Base-by-base conservation (phyloP, 2,329 filamentous ascomycete species). In the Claviceps arundinis region DNA sequence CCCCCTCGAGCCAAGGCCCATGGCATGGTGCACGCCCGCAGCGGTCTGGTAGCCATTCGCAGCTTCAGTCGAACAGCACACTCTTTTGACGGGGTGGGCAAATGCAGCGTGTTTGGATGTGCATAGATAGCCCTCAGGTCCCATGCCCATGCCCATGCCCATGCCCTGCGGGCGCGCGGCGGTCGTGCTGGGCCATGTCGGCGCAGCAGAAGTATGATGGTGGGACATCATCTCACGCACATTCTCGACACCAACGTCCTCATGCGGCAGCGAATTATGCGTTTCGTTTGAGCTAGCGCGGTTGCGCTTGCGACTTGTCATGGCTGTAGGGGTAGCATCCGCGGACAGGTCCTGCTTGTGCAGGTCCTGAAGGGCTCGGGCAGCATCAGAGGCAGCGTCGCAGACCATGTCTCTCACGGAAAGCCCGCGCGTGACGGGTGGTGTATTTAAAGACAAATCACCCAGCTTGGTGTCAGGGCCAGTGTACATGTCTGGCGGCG, bases 21-120 rank as follows among this genome's bases (percentile, higher is more conserved):
- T 68, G 43, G 71, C 71, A 46, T 74, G 69, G 58, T 79, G 76
- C 44, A 75, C 63, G 22, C 69, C 75, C 63, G 24, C 64, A 44
- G 72, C 66, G 55, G 73, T 70, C 55, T 68, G 67, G 60, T 75
- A 75, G 42, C 69, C 65, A 54, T 68, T 71, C 19, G 71, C 70
- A 51, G 74, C 78, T 64, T 84, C 80, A 14, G 77, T 71, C 45
- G 80, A 77, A 67, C 80, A 85, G 69, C 83, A 85, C 40, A 84
- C 73, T 59, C 83, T 77, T 70, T 87, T 87, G 56, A 77, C 72
- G 57, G 75, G 72, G 57, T 73, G 73, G 46, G 73, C 68, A 37
- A 75, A 60, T 22, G 59, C 70, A 52, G 69, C 69, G 52, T 66
- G 72, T 52, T 65, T 64, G 54, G 68, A 65, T 34, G 71, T 60